These are phyloP conservation scores for Ophiostoma himal-ulmi DNA, from an alignment of 2,329 filamentous ascomycete species.

Conservation along the genomic window DNA sequence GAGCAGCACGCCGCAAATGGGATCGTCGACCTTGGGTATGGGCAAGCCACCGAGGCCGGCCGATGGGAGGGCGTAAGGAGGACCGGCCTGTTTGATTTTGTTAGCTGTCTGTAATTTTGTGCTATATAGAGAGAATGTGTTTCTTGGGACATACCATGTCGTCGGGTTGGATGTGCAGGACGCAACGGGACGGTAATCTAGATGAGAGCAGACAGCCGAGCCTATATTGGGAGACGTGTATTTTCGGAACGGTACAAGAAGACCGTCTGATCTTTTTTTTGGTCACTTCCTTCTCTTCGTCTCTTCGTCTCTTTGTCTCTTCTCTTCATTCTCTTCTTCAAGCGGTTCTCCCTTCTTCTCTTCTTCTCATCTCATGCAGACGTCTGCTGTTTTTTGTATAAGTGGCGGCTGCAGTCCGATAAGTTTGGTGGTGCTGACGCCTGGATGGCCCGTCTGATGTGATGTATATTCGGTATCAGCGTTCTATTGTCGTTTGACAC, in stretches of 20 bases:
- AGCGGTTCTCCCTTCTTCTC: background rate
- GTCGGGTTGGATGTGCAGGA: background rate
- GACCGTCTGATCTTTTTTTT: background rate
- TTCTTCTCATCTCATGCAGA: background rate
- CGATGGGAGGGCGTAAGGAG: constrained; percentile 39
- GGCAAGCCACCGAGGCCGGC: constrained; percentile 56
- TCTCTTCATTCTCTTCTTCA: background rate
- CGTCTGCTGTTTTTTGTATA: background rate
- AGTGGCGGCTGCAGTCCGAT: background rate
- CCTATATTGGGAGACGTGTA: background rate
- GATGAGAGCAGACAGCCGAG: background rate
- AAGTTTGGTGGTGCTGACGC: background rate
- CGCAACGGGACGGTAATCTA: background rate
- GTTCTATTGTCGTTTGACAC: background rate
- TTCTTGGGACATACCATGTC: constrained; percentile 6
- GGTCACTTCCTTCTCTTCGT: background rate
- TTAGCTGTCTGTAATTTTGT: background rate
- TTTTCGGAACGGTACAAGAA: background rate
- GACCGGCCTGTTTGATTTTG: constrained; percentile 25
- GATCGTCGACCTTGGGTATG: constrained; percentile 53
- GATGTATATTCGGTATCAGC: background rate
- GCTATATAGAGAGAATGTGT: background rate
- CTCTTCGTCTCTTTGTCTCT: background rate
- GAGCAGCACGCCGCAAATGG: constrained; percentile 59
- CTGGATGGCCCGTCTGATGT: background rate